phyloP scores from a whole-genome alignment of 441 rosid species.

The Biscutella laevigata region DNA sequence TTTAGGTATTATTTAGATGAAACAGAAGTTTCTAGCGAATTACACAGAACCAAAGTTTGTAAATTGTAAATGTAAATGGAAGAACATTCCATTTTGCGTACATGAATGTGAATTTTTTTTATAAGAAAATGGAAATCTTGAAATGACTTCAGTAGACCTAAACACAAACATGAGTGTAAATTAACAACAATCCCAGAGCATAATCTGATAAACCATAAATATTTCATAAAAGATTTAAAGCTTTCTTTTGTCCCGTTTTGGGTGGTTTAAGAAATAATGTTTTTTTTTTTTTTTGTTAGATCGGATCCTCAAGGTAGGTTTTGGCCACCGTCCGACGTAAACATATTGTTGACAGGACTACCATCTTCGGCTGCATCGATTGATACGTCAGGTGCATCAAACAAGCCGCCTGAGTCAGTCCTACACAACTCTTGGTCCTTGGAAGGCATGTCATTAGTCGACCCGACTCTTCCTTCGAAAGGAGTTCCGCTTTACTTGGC shows the following conservation, averaged over 20 bases:
- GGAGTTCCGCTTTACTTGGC: slow-evolving; percentile 25
- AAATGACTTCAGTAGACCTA: not conserved
- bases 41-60: no score
- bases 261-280: no score
- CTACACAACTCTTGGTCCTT: slow-evolving; percentile 29
- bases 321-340: slow-evolving; percentile 26
- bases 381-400: slow-evolving; percentile 13
- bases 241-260: no score
- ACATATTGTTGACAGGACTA: slow-evolving; percentile 1
- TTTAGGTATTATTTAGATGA: no score
- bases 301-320: slow-evolving; percentile 36
- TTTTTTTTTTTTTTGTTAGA: not conserved
- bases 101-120: no score
- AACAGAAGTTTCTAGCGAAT: no score
- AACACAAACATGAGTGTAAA: not conserved
- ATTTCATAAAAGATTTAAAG: no score
- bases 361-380: slow-evolving; percentile 17
- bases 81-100: no score
- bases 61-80: no score
- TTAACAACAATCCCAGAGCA: not conserved
- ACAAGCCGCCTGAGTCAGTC: slow-evolving; percentile 32
- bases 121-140: no score
- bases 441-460: not conserved
- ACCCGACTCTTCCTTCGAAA: slow-evolving; percentile 17
- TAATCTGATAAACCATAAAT: not conserved